phyloP scores from a whole-genome alignment of 2,329 filamentous ascomycete genomes.

The Alternaria infectoria region DNA sequence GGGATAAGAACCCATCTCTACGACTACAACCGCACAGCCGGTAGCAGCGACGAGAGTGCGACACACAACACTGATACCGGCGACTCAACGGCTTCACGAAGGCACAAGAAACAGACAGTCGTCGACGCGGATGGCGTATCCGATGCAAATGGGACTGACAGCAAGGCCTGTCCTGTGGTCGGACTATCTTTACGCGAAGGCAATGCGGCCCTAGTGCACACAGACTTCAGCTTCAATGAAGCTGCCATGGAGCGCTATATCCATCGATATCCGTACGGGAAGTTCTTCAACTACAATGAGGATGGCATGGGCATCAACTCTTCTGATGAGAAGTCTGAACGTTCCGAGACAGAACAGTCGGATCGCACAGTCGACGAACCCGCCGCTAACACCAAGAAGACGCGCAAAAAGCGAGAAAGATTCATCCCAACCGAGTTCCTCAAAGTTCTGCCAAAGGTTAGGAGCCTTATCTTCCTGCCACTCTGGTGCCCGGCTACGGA shows the following conservation, averaged over 20 bases:
- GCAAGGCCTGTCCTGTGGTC: constrained; percentile 33
- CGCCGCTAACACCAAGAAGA: constrained; percentile 14
- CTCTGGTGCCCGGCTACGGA: constrained; percentile 45
- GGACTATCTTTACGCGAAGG: constrained; percentile 30
- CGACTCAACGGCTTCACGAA: constrained; percentile 28
- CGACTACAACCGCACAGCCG: constrained; percentile 19
- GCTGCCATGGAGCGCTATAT: constrained; percentile 44
- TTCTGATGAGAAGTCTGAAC: constrained; percentile 40
- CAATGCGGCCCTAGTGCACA: constrained; percentile 24
- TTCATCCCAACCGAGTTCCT: constrained; percentile 44
- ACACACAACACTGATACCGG: constrained; percentile 42
- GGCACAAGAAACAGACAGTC: constrained; percentile 19
- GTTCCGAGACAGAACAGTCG: constrained; percentile 38
- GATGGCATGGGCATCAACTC: constrained; percentile 40
- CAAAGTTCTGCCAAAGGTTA: constrained; percentile 40
- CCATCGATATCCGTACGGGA: constrained; percentile 40
- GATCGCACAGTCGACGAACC: constrained; percentile 26
- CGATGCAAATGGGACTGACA: constrained; percentile 16
- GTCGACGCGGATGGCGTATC: background rate
- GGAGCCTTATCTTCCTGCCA: constrained; percentile 46
- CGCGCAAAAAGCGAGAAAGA: constrained; percentile 32
- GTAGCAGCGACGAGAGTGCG: constrained; percentile 36
- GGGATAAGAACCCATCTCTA: constrained; percentile 33
- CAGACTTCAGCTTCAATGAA: constrained; percentile 42
- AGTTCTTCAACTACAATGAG: constrained; percentile 46